phyloP scores from a whole-genome alignment of 1,284 basidiomycete species.

The Pisolithus thermaeus region DNA sequence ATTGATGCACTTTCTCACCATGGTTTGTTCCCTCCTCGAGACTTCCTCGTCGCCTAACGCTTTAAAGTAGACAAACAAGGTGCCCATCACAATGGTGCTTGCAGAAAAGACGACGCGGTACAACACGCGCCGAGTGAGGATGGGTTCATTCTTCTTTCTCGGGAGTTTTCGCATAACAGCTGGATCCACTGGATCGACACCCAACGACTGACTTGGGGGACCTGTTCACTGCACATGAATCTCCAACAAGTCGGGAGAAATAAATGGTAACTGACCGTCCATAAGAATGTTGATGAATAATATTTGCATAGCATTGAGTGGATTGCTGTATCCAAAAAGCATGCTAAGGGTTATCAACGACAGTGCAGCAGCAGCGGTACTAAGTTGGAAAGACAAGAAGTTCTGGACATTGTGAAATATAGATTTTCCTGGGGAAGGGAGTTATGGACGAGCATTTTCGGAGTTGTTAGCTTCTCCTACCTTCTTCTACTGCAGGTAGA shows the following conservation, averaged over 20 bases:
- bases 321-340: conserved; percentile 82
- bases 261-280: conserved; percentile 65
- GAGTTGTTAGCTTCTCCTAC: conserved; percentile 32
- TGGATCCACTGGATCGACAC: conserved; percentile 92
- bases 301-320: conserved; percentile 98
- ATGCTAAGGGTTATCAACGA: conserved; percentile 92
- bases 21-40: conserved; percentile 85
- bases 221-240: conserved; percentile 36
- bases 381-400: conserved; percentile 95
- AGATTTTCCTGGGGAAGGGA: conserved; percentile 64
- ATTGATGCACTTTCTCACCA: conserved; percentile 50
- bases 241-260: neutral
- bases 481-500: conserved; percentile 92
- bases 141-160: conserved; percentile 82
- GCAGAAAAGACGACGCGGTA: conserved; percentile 87
- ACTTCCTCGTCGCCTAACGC: conserved; percentile 79
- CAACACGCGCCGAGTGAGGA: conserved; percentile 73
- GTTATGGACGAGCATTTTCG: neutral
- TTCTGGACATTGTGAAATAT: conserved; percentile 99
- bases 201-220: conserved; percentile 93
- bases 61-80: conserved; percentile 82
- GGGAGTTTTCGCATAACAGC: conserved; percentile 89
- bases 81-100: conserved; percentile 84
- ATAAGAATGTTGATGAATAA: conserved; percentile 98
- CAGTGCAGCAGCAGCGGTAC: conserved; percentile 91